phyloP scores from a whole-genome alignment of 345 rosid genomes.

The Raphanus sativus region DNA sequence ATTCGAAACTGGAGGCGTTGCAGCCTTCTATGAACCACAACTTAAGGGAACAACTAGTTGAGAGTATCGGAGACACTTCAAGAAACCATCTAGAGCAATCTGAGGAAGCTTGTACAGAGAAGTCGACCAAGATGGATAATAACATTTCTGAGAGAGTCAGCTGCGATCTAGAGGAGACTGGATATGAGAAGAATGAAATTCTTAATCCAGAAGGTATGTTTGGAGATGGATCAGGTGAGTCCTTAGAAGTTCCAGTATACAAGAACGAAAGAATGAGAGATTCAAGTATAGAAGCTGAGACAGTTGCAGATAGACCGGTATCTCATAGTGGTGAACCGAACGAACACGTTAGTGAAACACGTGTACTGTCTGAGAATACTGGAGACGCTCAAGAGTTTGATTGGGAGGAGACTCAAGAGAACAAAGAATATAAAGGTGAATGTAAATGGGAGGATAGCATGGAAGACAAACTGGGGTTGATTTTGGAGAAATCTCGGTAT shows the following conservation, averaged over 20 bases:
- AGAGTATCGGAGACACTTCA: constrained; percentile 5
- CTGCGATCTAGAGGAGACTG: constrained; percentile 11
- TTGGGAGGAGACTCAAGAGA: constrained; percentile 17
- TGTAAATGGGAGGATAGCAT: constrained; percentile 6
- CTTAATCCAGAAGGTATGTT: not conserved
- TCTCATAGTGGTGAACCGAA: not conserved
- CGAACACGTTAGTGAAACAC: not conserved
- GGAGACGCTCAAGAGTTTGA: constrained; percentile 1
- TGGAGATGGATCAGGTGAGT: constrained; percentile 20
- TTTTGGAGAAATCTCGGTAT: not conserved
- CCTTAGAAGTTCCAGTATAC: constrained; percentile 10
- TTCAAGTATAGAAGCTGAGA: constrained; percentile 18
- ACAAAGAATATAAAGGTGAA: constrained; percentile 17
- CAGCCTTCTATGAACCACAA: constrained; percentile 11
- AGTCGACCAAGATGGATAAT: not conserved
- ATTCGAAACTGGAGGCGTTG: constrained; percentile 3
- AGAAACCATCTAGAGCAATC: constrained; percentile 22
- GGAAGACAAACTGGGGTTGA: constrained; percentile 19
- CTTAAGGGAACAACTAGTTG: constrained; percentile 17
- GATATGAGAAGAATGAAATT: constrained; percentile 14
- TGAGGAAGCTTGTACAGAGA: constrained; percentile 26
- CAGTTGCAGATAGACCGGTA: constrained; percentile 13
- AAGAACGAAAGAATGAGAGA: constrained; percentile 16
- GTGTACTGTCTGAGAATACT: not conserved
- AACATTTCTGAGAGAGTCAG: not conserved